Base-by-base conservation (phyloP, 1,284 basidiomycete genomes). In the Vanrija pseudolonga region DNA sequence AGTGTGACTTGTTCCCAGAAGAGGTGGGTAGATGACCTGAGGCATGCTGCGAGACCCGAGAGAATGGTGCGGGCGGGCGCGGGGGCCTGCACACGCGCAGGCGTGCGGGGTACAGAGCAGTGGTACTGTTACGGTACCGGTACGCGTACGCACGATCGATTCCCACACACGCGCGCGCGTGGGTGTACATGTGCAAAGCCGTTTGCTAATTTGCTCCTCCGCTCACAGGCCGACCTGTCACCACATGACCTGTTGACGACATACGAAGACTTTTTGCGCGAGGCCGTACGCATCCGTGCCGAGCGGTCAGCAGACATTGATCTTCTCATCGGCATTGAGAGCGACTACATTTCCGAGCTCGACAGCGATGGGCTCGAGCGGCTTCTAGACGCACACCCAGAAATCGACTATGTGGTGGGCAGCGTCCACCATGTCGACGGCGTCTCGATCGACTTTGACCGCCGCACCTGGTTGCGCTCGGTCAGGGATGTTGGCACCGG, bases 361-460 rank as follows among this genome's bases (percentile, higher is more conserved):
- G 90, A 90, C 72, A 79, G 91, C 23, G 78, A 82, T 57, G 75
- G 78, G 18, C 70, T 80, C 6, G 57, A 64, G 11, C 5, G 28
- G 0, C 59, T 80, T 6, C 79, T 97, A 39, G 60, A 65, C 6
- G 76, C 87, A 38, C 61, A 76, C 46, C 69, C 68, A 47, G 78
- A 79, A 47, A 84, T 98, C 57, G 88, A 98, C 69, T 98, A 93
- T 74, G 73, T 98, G 64, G 90, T 98, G 50, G 95, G 96, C 6
- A 91, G 88, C 45, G 80, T 98, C 7, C 96, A 99, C 72, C 96
- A 98, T 68, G 90, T 91, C 67, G 83, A 86, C 64, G 81, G 80
- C 14, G 83, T 91, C 19, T 91, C 94, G 2, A 97, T 98, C 76
- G 95, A 98, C 77, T 96, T 98, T 67, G 92, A 97, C 77, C 55